Base-by-base conservation (phyloP, 2,329 filamentous ascomycete genomes). In the Periconia sp. region DNA sequence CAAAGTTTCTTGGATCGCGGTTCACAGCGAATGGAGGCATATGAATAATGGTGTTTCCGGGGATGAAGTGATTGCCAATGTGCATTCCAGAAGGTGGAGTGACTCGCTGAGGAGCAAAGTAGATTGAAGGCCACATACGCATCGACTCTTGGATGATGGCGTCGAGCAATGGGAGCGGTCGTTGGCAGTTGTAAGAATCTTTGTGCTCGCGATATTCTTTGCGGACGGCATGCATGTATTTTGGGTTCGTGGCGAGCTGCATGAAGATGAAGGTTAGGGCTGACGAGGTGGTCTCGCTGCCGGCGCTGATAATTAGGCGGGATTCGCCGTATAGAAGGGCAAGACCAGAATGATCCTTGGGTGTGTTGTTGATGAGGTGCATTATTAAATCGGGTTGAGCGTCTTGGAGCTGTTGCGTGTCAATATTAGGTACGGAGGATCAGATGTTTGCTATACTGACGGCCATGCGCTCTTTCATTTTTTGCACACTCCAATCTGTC, bases 221-320 rank as follows among this genome's bases (percentile, higher is more conserved):
- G 23, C 61, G 56, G 8, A 65, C 25, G 3, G 40, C 48, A n/a
- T 31, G 33, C 28, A 54, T 43, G 31, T 57, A 54, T 3, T 46
- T 16, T 1, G 51, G 52, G 36, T 62, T 46, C 4, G 46, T 47
- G 30, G 59, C 54, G 5, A 66, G 59, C 2, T 61, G 55, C 38
- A 61, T 54, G 60, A 83, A 71, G 30, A 76, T 73, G 50, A 82
- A 79, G 13, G 72, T 73, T 48, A 83, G 69, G 9, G 79, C 71
- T 35, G 78, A 74, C 34, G 71, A 74, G 3, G 77, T 80, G 0
- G 78, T 81, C 22, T 76, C 77, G 13, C 57, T 61, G 11, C 63
- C 61, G 2, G 63, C 61, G n/a, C 51, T 55, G 26, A 66, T 58
- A 25, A 65, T 61, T n/a, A 65, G 50, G 17, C 63, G 59, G 2